phyloP scores from a whole-genome alignment of 345 rosid genomes.

The Diplotaxis tenuifolia region DNA sequence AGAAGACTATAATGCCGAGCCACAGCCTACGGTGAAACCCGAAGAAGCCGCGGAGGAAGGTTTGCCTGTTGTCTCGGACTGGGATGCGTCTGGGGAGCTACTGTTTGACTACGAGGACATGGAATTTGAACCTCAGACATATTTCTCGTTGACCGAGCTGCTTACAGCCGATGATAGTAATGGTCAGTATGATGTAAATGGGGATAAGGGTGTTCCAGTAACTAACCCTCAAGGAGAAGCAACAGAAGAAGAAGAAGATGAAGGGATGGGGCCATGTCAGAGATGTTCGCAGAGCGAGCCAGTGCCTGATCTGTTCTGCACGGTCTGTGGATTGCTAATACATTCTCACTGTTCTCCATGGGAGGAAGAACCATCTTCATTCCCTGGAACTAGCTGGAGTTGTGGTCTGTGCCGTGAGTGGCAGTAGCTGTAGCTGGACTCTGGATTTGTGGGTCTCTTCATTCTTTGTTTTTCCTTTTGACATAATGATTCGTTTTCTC shows the following conservation, averaged over 20 bases:
- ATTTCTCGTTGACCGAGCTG: slow-evolving; percentile 83
- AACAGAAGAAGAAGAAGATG: not conserved
- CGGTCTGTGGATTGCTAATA: slow-evolving; percentile 51
- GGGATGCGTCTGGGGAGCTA: slow-evolving; percentile 57
- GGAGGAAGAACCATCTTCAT: slow-evolving; percentile 51
- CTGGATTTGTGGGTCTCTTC: not conserved
- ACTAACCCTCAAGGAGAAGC: not conserved
- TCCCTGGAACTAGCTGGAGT: slow-evolving; percentile 55
- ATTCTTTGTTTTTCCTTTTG: not conserved
- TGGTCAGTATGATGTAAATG: slow-evolving; percentile 45
- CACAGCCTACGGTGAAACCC: slow-evolving; percentile 27
- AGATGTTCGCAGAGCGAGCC: slow-evolving; percentile 58
- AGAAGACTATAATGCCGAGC: slow-evolving; percentile 40
- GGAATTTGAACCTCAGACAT: slow-evolving; percentile 97
- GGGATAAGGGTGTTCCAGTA: slow-evolving; percentile 22
- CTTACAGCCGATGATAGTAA: slow-evolving; percentile 61
- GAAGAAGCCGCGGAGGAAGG: slow-evolving; percentile 37
- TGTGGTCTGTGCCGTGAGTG: slow-evolving; percentile 85
- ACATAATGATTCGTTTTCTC: not conserved
- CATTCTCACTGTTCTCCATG: slow-evolving; percentile 78
- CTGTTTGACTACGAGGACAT: slow-evolving; percentile 69
- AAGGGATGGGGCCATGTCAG: slow-evolving; percentile 42
- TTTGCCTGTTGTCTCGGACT: slow-evolving; percentile 42
- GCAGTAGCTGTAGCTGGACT: slow-evolving; percentile 26
- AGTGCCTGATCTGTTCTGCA: slow-evolving; percentile 62